Evolutionary conservation across 306 rosid genomes (phyloP), one percentile per base, ranked within the genome.

Genomic region (Gleditsia sinensis): DNA sequence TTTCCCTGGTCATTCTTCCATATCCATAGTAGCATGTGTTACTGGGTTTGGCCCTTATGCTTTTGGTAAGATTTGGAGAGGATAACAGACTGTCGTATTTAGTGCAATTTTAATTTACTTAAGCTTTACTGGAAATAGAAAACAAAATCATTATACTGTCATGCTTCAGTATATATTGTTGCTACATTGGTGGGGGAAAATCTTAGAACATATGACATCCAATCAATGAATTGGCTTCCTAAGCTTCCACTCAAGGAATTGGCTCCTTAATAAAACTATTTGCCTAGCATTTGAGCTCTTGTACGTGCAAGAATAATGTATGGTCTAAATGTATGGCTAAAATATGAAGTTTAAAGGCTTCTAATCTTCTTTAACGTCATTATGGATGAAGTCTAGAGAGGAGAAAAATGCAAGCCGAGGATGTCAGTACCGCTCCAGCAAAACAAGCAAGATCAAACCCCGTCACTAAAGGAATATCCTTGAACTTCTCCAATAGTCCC

Each of bases 381-480:
- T 48, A 55, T 30, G 3, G 33, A 0, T 65, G 48, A 32, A 84
- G 84, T 43, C 19, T 73, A 33, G 87, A 80, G 62, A 84, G 87
- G 36, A 83, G 45, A 68, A 83, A 83, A 76, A 83, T 45, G 67
- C 57, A 67, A 54, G 87, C 80, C 46, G 87, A 84, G 48, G 87
- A 84, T 1, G 85, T 77, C 48, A 84, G 27, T 19, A 80, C 54
- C 55, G 80, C 77, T 12, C 80, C 82, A n/a, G 80, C 85, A 0
- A 84, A 84, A 76, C 82, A 84, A 48, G 87, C 87, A 63, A 84
- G 87, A 73, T 84, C 87, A 45, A 73, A 24, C n/a, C 85, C 75
- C 10, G 87, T 84, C 43, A 80, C 68, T 7, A 80, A 19, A 9
- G 85, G 78, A 72, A 84, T 42, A 43, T 80, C 75, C 25, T 68